Evolutionary conservation across 202 grass and related monocot genomes (phyloP), one percentile per base, ranked within the genome.

Genomic region (Hordeum pubiflorum): DNA sequence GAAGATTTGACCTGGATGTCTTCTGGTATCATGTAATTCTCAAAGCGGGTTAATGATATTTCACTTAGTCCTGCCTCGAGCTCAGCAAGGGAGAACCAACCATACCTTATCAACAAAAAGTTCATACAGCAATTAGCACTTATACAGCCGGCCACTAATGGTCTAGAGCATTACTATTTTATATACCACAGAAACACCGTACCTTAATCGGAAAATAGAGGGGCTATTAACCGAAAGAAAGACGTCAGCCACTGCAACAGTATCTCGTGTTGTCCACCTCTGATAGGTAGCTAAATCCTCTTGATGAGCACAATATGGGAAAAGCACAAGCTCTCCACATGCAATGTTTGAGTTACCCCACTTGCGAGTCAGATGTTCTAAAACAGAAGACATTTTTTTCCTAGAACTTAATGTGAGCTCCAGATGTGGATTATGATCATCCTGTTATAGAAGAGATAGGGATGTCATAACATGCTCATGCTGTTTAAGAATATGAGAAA

Each of bases 121-220:
- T 63, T 40, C 31, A 79, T 54, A 40, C 15, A 69, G 10, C 50
- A 80, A 46, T 89, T 86, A 86, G 60, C 3, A 44, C 62, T 39
- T 34, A 27, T 37, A 80, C 6, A 13, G 12, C 10, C 60, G 6
- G 38, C 24, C 26, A 44, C 13, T 55, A 41, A 18, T 26, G 52
- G 64, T 68, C 61, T 12, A 27, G 7, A 69, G 20, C 14, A 69
- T 61, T 63, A 34, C 31, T 24, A 75, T 40, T 79, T 86, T 75
- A 33, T 79, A 75, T 55, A 18, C 52, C 43, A 69, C 9, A 57
- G n/a, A 88, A 81, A 33, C 31, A 74, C 14, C 50, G 63, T 88
- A 93, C 96, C 96, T 96, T 90, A 96, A 89, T 57, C 96, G 90
- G 36, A 99, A 99, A 88, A 93, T n/a, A 85, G 96, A 46, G 66